Evolutionary conservation across 352 stramenopile genomes (phyloP), one percentile per base, ranked within the genome.

Genomic region (Globisporangium mamillatum): DNA sequence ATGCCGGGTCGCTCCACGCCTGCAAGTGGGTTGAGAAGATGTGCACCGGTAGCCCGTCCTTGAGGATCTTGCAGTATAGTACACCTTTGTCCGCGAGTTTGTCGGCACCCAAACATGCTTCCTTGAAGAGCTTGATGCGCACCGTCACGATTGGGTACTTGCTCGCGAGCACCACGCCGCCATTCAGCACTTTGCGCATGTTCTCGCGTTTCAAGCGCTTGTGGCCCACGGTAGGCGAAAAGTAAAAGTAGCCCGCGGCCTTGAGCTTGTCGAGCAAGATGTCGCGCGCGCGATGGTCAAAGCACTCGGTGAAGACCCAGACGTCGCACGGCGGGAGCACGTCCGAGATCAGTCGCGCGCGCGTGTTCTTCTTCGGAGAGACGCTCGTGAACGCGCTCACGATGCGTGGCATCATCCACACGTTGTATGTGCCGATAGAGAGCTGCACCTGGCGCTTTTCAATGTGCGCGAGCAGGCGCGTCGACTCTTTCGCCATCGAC

Each of bases 321-420:
- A 92, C 69, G 44, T 93, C 82, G 71, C 84, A 92, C 0, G 76
- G 70, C 58, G 84, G 86, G 41, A 93, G 68, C 32, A 89, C 53
- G 22, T 92, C 84, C 3, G 82, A 78, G 36, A 93, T 93, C 29
- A 92, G 73, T 34, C 82, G 77, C 60, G 86, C 83, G 38, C 86
- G 80, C 24, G 83, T 93, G 69, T 92, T 93, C 68, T 93, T 93
- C 69, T 86, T 84, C 2, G 84, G 82, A 0, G 80, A 91, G 34
- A 86, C 76, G 56, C 68, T 84, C 50, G 82, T 89, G 66, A 93
- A 93, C 44, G 76, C 79, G 48, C 79, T 90, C 46, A 93, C 78
- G 60, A 91, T 92, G 54, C 82, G 83, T 8, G 85, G 86, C 79
- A 93, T 79, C 86, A 93, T 93, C 86, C 86, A 93, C 16, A 93